phyloP scores from a whole-genome alignment of 2,329 filamentous ascomycete genomes.

The Blastomyces parvus region DNA sequence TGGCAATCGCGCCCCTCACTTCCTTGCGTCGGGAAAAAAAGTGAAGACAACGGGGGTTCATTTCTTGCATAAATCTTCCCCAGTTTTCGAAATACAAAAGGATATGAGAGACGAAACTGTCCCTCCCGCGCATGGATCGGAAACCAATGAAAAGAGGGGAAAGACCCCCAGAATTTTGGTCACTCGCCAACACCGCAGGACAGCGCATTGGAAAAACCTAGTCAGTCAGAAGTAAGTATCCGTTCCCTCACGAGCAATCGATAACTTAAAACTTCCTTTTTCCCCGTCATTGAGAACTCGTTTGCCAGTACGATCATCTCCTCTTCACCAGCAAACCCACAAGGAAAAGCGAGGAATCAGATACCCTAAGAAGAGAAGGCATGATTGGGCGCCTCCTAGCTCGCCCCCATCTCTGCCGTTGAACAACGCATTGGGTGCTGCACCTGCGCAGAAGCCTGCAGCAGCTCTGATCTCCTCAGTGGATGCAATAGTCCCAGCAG shows the following conservation, averaged over 20 bases:
- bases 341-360: neutral
- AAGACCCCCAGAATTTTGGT: neutral
- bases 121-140: neutral
- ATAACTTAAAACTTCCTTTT: too few relatives aligned
- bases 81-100: too few relatives aligned
- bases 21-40: neutral
- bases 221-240: neutral
- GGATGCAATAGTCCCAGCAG: slow-evolving; percentile 2
- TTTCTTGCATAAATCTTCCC: neutral
- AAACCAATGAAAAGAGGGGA: neutral
- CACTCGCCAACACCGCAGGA: neutral
- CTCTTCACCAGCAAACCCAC: neutral
- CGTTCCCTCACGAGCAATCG: neutral
- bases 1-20: neutral
- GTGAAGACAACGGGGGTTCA: neutral
- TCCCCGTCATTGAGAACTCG: too few relatives aligned
- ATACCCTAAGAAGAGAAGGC: neutral
- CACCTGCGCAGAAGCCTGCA: neutral
- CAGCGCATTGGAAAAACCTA: neutral
- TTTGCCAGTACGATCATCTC: neutral
- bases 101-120: too few relatives aligned
- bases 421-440: neutral
- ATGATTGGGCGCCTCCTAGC: neutral
- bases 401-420: neutral
- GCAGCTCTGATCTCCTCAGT: neutral